A percentile compares a stretch with the other conserved stretches of the same genome.
These are phyloP conservation scores for Bipolaris victoriae DNA, from an alignment of 2,329 filamentous ascomycete genomes.

Conservation along the genomic window DNA sequence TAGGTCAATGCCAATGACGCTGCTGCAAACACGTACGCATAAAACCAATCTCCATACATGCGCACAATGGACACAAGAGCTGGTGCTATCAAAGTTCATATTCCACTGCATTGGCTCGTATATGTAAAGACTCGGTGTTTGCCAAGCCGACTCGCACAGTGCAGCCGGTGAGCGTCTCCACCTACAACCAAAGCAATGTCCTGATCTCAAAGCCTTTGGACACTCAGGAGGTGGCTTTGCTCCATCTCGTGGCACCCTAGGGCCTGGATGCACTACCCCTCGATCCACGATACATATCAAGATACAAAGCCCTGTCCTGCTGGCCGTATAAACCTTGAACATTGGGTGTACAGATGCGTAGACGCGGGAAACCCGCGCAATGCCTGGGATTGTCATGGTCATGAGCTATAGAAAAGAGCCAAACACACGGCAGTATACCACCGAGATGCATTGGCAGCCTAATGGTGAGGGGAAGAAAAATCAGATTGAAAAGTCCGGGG, in stretches of 20 bases:
- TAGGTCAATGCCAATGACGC: background rate
- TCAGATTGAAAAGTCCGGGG: background rate
- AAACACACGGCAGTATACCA: background rate
- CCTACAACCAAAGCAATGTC: background rate
- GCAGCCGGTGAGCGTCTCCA: background rate
- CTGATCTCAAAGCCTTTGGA: background rate
- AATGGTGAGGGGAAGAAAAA: background rate
- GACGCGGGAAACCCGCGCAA: background rate
- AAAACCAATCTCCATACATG: background rate
- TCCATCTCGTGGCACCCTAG: background rate
- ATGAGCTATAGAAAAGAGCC: background rate
- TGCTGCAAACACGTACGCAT: background rate
- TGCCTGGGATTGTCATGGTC: background rate
- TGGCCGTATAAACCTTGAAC: background rate
- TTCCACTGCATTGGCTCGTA: background rate
- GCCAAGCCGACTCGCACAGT: background rate
- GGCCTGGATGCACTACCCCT: background rate
- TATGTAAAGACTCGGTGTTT: background rate
- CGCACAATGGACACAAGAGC: background rate
- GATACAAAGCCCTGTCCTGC: background rate
- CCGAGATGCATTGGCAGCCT: background rate
- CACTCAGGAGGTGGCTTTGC: slow-evolving; percentile 4
- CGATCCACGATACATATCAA: background rate
- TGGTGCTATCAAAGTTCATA: background rate
- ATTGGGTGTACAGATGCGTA: background rate